Conservation (phyloP, 441 rosid genomes). For the Pelargonium myrrhifolium region DNA sequence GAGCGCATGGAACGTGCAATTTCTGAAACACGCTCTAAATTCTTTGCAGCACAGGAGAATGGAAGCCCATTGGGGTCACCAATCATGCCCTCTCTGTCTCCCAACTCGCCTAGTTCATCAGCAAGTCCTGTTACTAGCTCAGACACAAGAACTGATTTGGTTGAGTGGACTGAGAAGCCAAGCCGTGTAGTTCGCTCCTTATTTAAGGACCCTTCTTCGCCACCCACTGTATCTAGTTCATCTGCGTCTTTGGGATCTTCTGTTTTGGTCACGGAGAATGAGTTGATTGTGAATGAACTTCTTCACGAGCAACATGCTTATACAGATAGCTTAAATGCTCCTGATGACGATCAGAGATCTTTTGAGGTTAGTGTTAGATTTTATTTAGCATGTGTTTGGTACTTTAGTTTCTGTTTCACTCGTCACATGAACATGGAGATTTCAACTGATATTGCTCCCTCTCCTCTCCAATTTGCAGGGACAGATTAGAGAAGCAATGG, state of each 20-base stretch:
- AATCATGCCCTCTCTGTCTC: conserved; percentile 24
- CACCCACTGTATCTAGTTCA: conserved; percentile 27
- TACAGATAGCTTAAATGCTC: conserved; percentile 32
- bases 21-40: conserved; percentile 56
- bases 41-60: conserved; percentile 47
- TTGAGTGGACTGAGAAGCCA: conserved; percentile 32
- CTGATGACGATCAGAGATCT: conserved; percentile 33
- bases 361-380: conserved; percentile 46
- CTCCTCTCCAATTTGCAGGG: conserved; percentile 33
- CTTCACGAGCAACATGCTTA: conserved; percentile 47
- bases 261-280: conserved; percentile 45
- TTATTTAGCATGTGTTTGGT: background rate
- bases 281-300: conserved; percentile 65
- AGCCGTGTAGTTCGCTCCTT: conserved; percentile 52
- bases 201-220: conserved; percentile 35
- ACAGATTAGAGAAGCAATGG: conserved; percentile 66
- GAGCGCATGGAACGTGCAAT: conserved; percentile 74
- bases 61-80: conserved; percentile 62
- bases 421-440: background rate
- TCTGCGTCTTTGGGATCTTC: no score
- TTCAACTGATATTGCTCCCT: background rate
- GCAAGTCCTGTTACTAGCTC: conserved; percentile 29
- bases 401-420: background rate
- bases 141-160: conserved; percentile 21
- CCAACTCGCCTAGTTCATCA: conserved; percentile 35